Evolutionary conservation across 192 early-diverging fungal genomes (phyloP), one percentile per base, ranked within the genome.

Genomic region (Coemansia sp.): DNA sequence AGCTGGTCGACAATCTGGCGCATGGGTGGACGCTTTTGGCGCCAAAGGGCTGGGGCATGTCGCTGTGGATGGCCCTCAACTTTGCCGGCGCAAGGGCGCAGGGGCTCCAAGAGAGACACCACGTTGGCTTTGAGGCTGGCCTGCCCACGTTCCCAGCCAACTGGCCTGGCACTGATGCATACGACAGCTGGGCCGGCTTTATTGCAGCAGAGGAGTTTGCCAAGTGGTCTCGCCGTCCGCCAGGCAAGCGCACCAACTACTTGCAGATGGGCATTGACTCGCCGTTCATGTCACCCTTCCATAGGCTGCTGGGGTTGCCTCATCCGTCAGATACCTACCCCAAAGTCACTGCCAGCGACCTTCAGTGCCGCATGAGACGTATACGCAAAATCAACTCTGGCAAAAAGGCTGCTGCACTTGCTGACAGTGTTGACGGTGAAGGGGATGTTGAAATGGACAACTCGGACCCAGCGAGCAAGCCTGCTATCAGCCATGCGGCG

Each of bases 81-180:
- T 96, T 93, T 82, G 91, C 91, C 1, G 96, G 96, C 11, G 91
- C 89, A 1, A 83, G 91, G 48, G 86, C 87, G 3, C 88, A 86
- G 27, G 95, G 95, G 0, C 65, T 90, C 27, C 67, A 86, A 6
- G 94, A 98, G 57, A 73, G 86, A 0, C 70, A 84, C 38, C 82
- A 81, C 39, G 63, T 91, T 37, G 84, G 87, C 48, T 92, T 93
- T 50, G 95, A 98, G 74, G 78, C 84, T 6, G 86, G 87, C 0
- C 68, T 86, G 38, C 81, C 90, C 0, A 84, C 78, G 43, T 96
- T 93, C 64, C 95, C 97, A 12, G 86, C 89, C 50, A 91, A 97
- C 70, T 91, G 83, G 70, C 90, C 91, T 5, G 89, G 88, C 24
- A 93, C 90, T 3, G 19, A 55, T 18, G 86, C 90, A 6, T 93